Evolutionary conservation across 2,329 filamentous ascomycete genomes (phyloP).

Genomic region (Xylariomycetidae sp.): DNA sequence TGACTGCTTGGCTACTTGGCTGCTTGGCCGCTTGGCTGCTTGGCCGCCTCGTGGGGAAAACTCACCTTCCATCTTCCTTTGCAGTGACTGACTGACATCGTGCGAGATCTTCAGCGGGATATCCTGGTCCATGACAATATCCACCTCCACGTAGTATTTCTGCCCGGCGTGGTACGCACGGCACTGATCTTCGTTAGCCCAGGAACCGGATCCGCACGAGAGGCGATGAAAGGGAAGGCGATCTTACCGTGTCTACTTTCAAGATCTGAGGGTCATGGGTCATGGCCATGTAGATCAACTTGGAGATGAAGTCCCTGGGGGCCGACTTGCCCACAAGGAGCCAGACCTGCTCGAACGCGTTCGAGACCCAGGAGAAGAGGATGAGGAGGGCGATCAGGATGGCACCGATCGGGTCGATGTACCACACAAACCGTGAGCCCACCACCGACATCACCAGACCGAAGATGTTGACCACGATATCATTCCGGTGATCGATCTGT

Average conservation of each 20-base stretch:
- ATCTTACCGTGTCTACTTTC: conserved; percentile 48
- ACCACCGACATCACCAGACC: conserved; percentile 51
- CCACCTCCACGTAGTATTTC: conserved; percentile 56
- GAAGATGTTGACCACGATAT: conserved; percentile 49
- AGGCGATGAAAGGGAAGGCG: neutral
- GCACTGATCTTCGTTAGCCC: conserved; percentile 28
- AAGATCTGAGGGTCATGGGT: conserved; percentile 48
- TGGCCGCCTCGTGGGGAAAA: too few relatives aligned
- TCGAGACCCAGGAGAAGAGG: conserved; percentile 54
- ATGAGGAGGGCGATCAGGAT: conserved; percentile 56
- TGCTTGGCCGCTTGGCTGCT: too few relatives aligned
- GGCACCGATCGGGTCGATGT: conserved; percentile 54
- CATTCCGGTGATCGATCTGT: conserved; percentile 49
- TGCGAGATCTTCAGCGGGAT: conserved; percentile 51
- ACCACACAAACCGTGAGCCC: conserved; percentile 49
- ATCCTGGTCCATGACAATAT: conserved; percentile 53
- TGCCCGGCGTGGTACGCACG: conserved; percentile 57
- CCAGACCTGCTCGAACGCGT: conserved; percentile 57
- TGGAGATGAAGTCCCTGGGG: conserved; percentile 49
- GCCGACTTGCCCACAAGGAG: conserved; percentile 56
- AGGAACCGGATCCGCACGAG: neutral
- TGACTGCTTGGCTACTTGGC: too few relatives aligned
- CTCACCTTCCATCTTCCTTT: conserved; percentile 53
- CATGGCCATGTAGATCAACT: conserved; percentile 49
- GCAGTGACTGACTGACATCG: conserved; percentile 53